Evolutionary conservation across 768 basidiomycete genomes (phyloP), one percentile per base, ranked within the genome.

Genomic region (Cyclocybe cylindracea): DNA sequence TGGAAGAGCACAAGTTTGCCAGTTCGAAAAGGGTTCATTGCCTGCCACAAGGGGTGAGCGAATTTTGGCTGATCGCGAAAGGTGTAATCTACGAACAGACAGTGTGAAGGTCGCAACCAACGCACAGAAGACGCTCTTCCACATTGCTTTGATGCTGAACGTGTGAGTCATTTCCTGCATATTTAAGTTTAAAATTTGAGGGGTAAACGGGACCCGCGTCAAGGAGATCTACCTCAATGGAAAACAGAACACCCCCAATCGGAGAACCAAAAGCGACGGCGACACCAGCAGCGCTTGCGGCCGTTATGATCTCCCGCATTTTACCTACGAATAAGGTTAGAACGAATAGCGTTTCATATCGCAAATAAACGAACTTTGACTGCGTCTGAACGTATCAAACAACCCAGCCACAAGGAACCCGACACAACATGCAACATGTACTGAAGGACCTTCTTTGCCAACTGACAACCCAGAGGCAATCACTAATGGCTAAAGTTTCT

Each of bases 191-290:
- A n/a, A 32, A 40, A 10, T 18, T n/a, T 31, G 37, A 34, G 5
- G 16, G 37, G 16, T 7, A 41, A 3, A 4, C 5, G 14, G 43
- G 5, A 16, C 36, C 14, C 13, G 18, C 42, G 8, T 13, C 41
- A 5, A 36, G 9, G 10, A 18, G 5, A 60, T 63, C 39, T 56
- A 91, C 93, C 80, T 99, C 97, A 56, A 99, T 94, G 11, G 96
- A 96, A 65, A 99, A 99, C 14, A 99, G 66, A 1, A 99, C 97
- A 9, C 97, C 97, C 11, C 95, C 97, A 37, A 99, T 98, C 1
- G 97, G 97, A 2, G 95, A 91, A 54, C 96, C 97, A 65, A 99
- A 99, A 16, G 97, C 97, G 19, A 98, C 97, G 1, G 96, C 97
- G 0, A 99, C 97, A 6, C 97, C 97, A 3, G 97, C 96, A 7